phyloP scores from a whole-genome alignment of 129 eudicot species.

The Pseudognaphalium luteoalbum region DNA sequence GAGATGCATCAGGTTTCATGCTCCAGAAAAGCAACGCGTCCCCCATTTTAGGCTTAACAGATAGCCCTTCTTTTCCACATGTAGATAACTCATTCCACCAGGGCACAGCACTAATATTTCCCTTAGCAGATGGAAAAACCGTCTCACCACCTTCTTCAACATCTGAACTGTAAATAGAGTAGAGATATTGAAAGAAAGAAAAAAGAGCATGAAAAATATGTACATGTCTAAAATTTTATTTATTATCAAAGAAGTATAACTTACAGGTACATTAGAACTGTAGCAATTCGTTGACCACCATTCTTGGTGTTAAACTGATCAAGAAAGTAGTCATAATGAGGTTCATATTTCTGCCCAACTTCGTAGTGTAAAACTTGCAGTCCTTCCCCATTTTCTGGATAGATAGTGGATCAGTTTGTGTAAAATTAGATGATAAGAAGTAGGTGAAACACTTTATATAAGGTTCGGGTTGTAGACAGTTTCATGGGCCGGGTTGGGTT shows the following conservation, averaged over 20 bases:
- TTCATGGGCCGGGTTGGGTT: neutral
- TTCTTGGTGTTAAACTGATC: conserved; percentile 72
- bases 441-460: neutral
- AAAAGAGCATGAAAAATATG: neutral
- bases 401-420: conserved; percentile 2
- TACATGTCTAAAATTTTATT: neutral
- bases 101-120: conserved; percentile 65
- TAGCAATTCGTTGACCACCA: conserved; percentile 93
- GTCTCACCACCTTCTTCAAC: conserved; percentile 99
- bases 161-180: conserved; percentile 57
- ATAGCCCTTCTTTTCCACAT: conserved; percentile 84
- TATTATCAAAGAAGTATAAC: conserved; percentile 19
- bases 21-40: conserved; percentile 95
- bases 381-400: conserved; percentile 89
- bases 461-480: neutral
- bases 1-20: conserved; percentile 78
- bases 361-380: conserved; percentile 88
- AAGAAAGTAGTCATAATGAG: conserved; percentile 83
- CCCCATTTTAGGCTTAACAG: conserved; percentile 92
- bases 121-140: conserved; percentile 80
- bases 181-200: neutral
- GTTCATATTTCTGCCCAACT: conserved; percentile 90
- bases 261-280: conserved; percentile 91
- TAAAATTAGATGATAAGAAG: neutral
- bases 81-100: conserved; percentile 78